phyloP scores from a whole-genome alignment of 2,329 filamentous ascomycete genomes.

The Penicillium sp. region DNA sequence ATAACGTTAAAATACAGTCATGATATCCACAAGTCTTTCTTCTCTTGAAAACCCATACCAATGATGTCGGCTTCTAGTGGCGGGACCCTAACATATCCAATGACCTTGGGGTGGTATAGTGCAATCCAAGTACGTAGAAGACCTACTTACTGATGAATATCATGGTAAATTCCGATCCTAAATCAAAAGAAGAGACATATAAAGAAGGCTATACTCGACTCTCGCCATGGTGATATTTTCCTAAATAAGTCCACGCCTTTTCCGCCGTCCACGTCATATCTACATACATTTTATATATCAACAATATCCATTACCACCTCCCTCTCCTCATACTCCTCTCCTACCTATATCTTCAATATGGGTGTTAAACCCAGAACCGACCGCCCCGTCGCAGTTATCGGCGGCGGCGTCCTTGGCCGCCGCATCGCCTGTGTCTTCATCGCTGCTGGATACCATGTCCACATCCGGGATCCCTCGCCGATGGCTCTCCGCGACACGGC shows the following conservation, averaged over 20 bases:
- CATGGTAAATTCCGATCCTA: not conserved
- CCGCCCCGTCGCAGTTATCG: conserved; percentile 40
- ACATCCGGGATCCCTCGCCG: conserved; percentile 28
- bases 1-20: not conserved
- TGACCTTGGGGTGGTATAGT: not conserved
- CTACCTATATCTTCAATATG: not conserved
- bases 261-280: conserved; percentile 3
- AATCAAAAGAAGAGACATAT: not conserved
- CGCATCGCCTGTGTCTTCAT: conserved; percentile 35
- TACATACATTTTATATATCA: not conserved
- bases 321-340: not conserved
- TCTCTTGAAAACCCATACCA: not conserved
- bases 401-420: conserved; percentile 42
- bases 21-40: not conserved
- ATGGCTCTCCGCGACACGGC: conserved; percentile 27
- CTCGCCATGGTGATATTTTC: not conserved
- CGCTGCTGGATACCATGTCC: conserved; percentile 29
- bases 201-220: not conserved
- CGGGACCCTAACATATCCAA: not conserved
- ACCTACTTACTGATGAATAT: not conserved
- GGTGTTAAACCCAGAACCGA: conserved; percentile 5
- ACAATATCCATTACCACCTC: not conserved
- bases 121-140: not conserved
- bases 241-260: not conserved
- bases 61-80: not conserved